Evolutionary conservation across 1,284 basidiomycete species (phyloP).

Genomic region (Malassezia sp.): DNA sequence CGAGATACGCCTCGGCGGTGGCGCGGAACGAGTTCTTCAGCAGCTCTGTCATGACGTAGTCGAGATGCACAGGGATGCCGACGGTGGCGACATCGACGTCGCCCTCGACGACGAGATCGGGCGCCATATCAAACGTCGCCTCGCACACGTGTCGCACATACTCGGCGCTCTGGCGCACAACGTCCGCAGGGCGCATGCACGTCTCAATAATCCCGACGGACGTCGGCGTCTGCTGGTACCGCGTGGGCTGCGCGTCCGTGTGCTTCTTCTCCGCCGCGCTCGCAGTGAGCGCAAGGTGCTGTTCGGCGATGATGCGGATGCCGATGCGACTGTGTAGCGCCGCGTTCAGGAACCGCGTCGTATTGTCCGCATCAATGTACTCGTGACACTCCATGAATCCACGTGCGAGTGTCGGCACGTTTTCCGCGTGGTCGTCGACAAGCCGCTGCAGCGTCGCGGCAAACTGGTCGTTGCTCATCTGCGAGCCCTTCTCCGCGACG

Average conservation of each 20-base stretch:
- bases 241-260: slow-evolving; percentile 14
- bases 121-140: slow-evolving; percentile 66
- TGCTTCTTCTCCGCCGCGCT: slow-evolving; percentile 14
- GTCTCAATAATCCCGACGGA: slow-evolving; percentile 41
- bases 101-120: slow-evolving; percentile 44
- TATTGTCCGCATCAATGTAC: slow-evolving; percentile 67
- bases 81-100: slow-evolving; percentile 49
- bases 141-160: slow-evolving; percentile 74
- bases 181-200: slow-evolving; percentile 43
- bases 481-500: slow-evolving; percentile 56
- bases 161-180: slow-evolving; percentile 50
- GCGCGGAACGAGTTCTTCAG: slow-evolving; percentile 80
- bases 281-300: slow-evolving; percentile 63
- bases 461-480: slow-evolving; percentile 63
- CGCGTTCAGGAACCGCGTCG: slow-evolving; percentile 67
- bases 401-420: slow-evolving; percentile 77
- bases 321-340: slow-evolving; percentile 77
- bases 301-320: slow-evolving; percentile 78
- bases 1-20: slow-evolving; percentile 49
- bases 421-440: slow-evolving; percentile 68
- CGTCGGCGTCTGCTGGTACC: slow-evolving; percentile 14
- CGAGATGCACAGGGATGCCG: slow-evolving; percentile 75
- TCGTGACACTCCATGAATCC: slow-evolving; percentile 75
- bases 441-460: slow-evolving; percentile 59
- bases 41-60: slow-evolving; percentile 60